Percentiles rank a stretch among this genome's conserved stretches.
These are phyloP conservation scores for Eucalyptus sp. DNA, from an alignment of 345 rosid genomes.

Conservation along the genomic window DNA sequence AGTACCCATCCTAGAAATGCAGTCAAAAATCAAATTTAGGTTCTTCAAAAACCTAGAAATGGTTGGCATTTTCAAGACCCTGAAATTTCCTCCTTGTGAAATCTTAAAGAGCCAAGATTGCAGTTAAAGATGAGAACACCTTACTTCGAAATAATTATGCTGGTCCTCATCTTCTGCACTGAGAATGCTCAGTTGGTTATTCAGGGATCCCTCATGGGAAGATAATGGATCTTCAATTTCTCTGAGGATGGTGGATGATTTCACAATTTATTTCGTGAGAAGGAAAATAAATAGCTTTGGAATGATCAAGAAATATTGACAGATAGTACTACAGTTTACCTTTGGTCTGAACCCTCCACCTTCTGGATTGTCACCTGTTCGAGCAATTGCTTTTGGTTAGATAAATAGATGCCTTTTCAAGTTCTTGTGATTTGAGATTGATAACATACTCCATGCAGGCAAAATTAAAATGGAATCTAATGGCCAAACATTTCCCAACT, in stretches of 20 bases:
- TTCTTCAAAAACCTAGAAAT: neutral
- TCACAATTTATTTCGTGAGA: neutral
- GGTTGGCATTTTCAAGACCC: neutral
- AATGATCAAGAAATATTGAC: neutral
- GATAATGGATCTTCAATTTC: slow-evolving; percentile 32
- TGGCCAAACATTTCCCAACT: neutral
- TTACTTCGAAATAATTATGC: slow-evolving; percentile 33
- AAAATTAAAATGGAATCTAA: neutral
- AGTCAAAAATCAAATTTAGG: neutral
- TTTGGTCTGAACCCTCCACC: slow-evolving; percentile 48
- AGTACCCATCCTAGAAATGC: slow-evolving; percentile 30
- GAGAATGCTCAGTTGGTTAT: slow-evolving; percentile 35
- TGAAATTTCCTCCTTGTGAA: neutral
- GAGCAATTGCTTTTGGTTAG: neutral
- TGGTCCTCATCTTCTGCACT: slow-evolving; percentile 19
- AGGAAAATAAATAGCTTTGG: neutral
- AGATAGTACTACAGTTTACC: slow-evolving; percentile 13
- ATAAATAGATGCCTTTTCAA: neutral
- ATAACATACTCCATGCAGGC: neutral
- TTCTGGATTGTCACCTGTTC: slow-evolving; percentile 63
- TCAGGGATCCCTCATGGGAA: slow-evolving; percentile 30
- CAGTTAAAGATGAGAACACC: neutral
- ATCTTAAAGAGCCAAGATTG: neutral
- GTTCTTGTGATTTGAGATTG: neutral
- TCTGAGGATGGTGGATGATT: slow-evolving; percentile 10